Evolutionary conservation across 2,329 filamentous ascomycete genomes (phyloP).

Genomic region (Ceratocystis alfenasii): DNA sequence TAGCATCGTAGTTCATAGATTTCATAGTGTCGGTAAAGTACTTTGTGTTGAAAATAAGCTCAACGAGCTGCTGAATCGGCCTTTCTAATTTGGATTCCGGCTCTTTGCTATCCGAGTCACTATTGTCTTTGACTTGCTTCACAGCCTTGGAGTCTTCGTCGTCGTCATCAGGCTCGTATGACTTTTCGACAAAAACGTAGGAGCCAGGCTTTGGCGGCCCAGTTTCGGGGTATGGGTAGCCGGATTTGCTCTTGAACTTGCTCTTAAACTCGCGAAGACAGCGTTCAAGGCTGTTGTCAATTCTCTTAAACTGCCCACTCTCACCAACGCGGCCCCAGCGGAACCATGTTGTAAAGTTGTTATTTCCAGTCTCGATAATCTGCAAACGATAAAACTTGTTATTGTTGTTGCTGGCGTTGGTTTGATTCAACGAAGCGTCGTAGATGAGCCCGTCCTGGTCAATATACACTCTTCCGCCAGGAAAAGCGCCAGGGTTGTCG

Average conservation of each 20-base stretch:
- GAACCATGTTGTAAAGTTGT: slow-evolving; percentile 43
- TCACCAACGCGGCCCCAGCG: slow-evolving; percentile 71
- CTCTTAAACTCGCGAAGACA: slow-evolving; percentile 44
- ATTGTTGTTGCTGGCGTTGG: slow-evolving; percentile 58
- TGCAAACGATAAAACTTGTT: slow-evolving; percentile 77
- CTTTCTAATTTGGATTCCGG: slow-evolving; percentile 36
- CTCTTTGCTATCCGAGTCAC: slow-evolving; percentile 31
- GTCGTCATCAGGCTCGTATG: slow-evolving; percentile 57
- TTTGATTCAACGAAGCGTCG: slow-evolving; percentile 70
- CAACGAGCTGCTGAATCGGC: slow-evolving; percentile 56
- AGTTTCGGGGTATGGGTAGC: slow-evolving; percentile 43
- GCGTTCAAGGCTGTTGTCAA: slow-evolving; percentile 32
- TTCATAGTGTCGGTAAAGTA: slow-evolving; percentile 58
- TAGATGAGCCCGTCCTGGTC: slow-evolving; percentile 55
- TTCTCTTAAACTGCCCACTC: slow-evolving; percentile 38
- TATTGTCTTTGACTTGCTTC: slow-evolving; percentile 21
- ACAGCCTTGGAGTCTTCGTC: slow-evolving; percentile 32
- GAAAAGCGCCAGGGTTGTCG: slow-evolving; percentile 35
- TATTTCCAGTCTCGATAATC: slow-evolving; percentile 31
- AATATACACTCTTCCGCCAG: slow-evolving; percentile 48
- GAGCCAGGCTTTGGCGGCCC: slow-evolving; percentile 50
- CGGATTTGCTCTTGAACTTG: slow-evolving; percentile 53
- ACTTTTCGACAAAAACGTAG: slow-evolving; percentile 71
- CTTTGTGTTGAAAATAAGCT: slow-evolving; percentile 70
- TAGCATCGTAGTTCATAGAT: slow-evolving; percentile 56